These are phyloP conservation scores for Penicillium griseofulvum DNA, from an alignment of 2,329 filamentous ascomycete species.

Conservation along the genomic window DNA sequence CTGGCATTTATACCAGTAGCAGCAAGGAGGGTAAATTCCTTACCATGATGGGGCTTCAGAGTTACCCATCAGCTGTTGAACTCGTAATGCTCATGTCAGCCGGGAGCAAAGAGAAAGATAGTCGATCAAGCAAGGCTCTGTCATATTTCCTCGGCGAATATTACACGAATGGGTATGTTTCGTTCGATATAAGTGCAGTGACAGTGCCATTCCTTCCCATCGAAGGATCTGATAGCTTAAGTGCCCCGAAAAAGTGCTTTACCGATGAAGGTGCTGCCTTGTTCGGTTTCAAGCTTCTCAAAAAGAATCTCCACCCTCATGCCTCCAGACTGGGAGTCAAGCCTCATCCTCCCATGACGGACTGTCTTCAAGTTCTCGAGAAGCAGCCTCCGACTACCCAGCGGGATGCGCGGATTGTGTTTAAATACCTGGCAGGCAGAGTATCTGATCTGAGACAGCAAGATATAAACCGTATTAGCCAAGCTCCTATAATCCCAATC, in stretches of 20 bases:
- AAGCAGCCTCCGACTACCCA: slow-evolving; percentile 67
- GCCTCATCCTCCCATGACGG: slow-evolving; percentile 73
- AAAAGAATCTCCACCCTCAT: slow-evolving; percentile 72
- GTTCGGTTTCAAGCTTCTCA: slow-evolving; percentile 77
- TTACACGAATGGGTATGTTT: slow-evolving; percentile 70
- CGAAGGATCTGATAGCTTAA: slow-evolving; percentile 63
- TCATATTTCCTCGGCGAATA: slow-evolving; percentile 80
- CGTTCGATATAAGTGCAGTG: slow-evolving; percentile 58
- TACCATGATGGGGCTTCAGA: slow-evolving; percentile 66
- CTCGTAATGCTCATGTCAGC: slow-evolving; percentile 75
- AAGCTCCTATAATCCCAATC: slow-evolving; percentile 71
- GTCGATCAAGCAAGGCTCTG: slow-evolving; percentile 67
- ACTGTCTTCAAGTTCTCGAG: slow-evolving; percentile 72
- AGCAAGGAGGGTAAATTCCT: slow-evolving; percentile 76
- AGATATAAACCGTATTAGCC: slow-evolving; percentile 59
- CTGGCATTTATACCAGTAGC: slow-evolving; percentile 63
- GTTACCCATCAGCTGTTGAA: slow-evolving; percentile 68
- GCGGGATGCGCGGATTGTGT: slow-evolving; percentile 67
- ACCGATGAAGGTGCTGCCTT: slow-evolving; percentile 73
- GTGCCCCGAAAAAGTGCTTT: slow-evolving; percentile 74
- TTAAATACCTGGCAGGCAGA: slow-evolving; percentile 78
- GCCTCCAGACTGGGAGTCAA: slow-evolving; percentile 82
- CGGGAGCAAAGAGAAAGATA: slow-evolving; percentile 52
- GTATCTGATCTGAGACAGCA: slow-evolving; percentile 68
- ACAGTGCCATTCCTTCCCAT: slow-evolving; percentile 68